Evolutionary conservation across 2,329 filamentous ascomycete genomes (phyloP), one percentile per base, ranked within the genome.

Genomic region (Blumeriella jaapii): DNA sequence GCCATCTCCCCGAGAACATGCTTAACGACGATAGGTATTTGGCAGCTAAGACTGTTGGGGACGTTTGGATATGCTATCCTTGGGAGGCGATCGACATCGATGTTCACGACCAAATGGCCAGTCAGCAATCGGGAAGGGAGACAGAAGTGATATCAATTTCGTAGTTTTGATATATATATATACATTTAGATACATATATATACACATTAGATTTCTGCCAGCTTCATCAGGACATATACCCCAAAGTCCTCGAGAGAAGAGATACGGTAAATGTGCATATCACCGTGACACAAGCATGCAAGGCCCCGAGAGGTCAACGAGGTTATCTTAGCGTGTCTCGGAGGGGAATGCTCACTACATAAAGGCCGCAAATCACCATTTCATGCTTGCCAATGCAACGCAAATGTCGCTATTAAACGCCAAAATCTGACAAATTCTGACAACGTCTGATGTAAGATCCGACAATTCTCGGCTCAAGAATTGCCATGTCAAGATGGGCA

Each of bases 41-140:
- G 48, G 91, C 91, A 14, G 85, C 91, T 14, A 68, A 80, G 55
- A 96, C 89, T 5, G 82, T 93, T 19, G 74, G 72, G n/a, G 89
- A 98, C 61, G 79, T 86, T 47, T 98, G 91, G 91, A 96, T 96
- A 59, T 93, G 85, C 70, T 98, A 98, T 63, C 91, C 91, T 11
- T 98, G 91, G 91, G 91, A 96, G 66, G 91, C 91, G 27, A 80
- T 63, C 20, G 83, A 95, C 57, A 95, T 96, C 55, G 85, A 93
- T 17, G 83, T 87, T 69, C 89, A 95, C 58, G 89, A 96, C 61
- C 61, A 64, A 41, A 58, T 78, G 39, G 82, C 85, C 12, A 63
- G 27, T 10, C 47, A 54, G 41, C 44, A 55, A 33, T 22, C 46
- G 20, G 29, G 39, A 12, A 42, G 38, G 22, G 49, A 47, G 33